A percentile compares a stretch with the other conserved stretches of the same genome.
Evolutionary conservation across 2,329 filamentous ascomycete genomes (phyloP).

Genomic region (Stagonosporopsis vannaccii): DNA sequence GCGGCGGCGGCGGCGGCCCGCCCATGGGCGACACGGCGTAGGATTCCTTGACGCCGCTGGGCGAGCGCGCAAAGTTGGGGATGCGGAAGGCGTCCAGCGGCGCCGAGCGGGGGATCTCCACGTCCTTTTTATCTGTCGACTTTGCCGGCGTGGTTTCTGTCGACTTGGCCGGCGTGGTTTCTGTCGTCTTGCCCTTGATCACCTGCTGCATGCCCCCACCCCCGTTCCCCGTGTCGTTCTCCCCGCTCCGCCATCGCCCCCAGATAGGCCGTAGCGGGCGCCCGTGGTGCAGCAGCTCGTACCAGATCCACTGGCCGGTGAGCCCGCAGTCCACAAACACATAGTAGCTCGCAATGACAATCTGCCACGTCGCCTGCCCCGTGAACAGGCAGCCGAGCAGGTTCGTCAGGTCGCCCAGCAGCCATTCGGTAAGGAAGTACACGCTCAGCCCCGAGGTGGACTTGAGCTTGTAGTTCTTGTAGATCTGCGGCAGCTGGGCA

Average conservation of each 20-base stretch:
- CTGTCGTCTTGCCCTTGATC: constrained; percentile 21
- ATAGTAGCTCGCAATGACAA: constrained; percentile 70
- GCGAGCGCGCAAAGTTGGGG: constrained; percentile 47
- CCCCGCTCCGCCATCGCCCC: constrained; percentile 33
- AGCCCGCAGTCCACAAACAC: constrained; percentile 70
- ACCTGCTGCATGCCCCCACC: constrained; percentile 43
- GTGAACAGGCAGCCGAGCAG: constrained; percentile 69
- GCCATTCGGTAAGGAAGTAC: constrained; percentile 72
- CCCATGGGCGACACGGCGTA: constrained; percentile 29
- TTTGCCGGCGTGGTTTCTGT: no score
- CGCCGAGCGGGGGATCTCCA: constrained; percentile 34
- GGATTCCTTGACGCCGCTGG: constrained; percentile 35
- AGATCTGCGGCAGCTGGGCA: constrained; percentile 73
- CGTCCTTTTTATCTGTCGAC: constrained; percentile 23
- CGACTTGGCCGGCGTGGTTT: no score
- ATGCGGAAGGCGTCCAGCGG: constrained; percentile 47
- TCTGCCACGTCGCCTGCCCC: constrained; percentile 70
- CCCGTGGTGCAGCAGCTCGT: constrained; percentile 63
- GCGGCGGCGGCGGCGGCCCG: background rate
- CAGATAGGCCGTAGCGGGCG: constrained; percentile 52
- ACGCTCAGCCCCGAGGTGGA: constrained; percentile 71
- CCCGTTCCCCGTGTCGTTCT: constrained; percentile 20
- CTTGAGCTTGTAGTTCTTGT: constrained; percentile 70
- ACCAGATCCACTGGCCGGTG: constrained; percentile 71
- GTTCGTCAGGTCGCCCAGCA: constrained; percentile 69